Conservation (phyloP, 2,329 filamentous ascomycete genomes). For the Fusarium pilosicola region DNA sequence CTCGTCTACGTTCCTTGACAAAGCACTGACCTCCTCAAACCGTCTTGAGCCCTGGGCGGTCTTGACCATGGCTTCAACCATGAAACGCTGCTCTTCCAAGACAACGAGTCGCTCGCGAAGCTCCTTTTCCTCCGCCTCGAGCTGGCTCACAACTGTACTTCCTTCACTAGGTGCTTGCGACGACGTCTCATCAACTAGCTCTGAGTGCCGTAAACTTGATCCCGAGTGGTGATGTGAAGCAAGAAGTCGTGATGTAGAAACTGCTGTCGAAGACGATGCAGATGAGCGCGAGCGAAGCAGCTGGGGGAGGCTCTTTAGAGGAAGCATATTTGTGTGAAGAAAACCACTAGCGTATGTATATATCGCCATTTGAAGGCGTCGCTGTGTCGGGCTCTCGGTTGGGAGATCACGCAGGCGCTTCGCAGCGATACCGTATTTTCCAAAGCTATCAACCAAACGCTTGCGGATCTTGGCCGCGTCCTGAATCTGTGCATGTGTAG, state of each 20-base stretch:
- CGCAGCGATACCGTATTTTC: conserved; percentile 85
- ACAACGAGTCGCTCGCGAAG: conserved; percentile 83
- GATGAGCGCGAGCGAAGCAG: conserved; percentile 63
- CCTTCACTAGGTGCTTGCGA: conserved; percentile 58
- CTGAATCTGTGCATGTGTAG: conserved; percentile 74
- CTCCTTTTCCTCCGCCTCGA: conserved; percentile 87
- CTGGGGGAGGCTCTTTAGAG: conserved; percentile 78
- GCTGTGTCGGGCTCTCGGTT: conserved; percentile 76
- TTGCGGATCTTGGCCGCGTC: conserved; percentile 92
- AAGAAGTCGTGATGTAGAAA: conserved; percentile 47
- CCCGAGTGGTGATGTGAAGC: conserved; percentile 49
- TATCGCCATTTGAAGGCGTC: conserved; percentile 80
- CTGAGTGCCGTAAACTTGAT: conserved; percentile 58
- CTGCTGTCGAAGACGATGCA: conserved; percentile 44
- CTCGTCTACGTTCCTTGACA: conserved; percentile 84
- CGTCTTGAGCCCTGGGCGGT: conserved; percentile 78
- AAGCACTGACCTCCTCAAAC: conserved; percentile 86
- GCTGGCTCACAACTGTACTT: conserved; percentile 63
- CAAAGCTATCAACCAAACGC: conserved; percentile 86
- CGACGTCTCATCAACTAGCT: conserved; percentile 59
- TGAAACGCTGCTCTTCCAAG: conserved; percentile 89
- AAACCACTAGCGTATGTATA: conserved; percentile 86
- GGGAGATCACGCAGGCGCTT: conserved; percentile 83
- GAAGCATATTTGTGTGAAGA: conserved; percentile 89
- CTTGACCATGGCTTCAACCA: conserved; percentile 86